Percentiles rank a stretch among this genome's conserved stretches.
Evolutionary conservation across 345 rosid species (phyloP).

Genomic region (Populus deltoides): DNA sequence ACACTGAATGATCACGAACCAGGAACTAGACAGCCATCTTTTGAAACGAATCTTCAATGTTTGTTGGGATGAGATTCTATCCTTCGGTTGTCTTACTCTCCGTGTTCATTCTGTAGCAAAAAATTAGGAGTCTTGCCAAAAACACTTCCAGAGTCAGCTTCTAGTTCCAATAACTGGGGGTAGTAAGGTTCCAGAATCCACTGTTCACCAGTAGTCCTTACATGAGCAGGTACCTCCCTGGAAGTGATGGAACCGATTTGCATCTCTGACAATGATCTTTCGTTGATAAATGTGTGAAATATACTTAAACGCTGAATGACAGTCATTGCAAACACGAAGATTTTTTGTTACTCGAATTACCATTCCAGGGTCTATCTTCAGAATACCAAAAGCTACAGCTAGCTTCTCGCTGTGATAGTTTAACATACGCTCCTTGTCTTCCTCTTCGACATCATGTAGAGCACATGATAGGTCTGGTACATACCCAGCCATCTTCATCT

Average conservation of each 20-base stretch:
- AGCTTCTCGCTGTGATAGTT: constrained; percentile 60
- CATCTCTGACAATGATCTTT: constrained; percentile 43
- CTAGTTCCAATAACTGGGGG: not conserved
- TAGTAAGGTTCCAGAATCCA: not conserved
- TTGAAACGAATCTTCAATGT: not conserved
- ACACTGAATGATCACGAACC: not conserved
- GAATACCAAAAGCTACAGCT: constrained; percentile 50
- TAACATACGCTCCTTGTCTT: constrained; percentile 50
- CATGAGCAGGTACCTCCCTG: constrained; percentile 41
- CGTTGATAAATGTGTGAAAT: constrained; percentile 34
- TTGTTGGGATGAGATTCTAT: not conserved
- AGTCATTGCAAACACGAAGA: constrained; percentile 50
- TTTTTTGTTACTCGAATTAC: constrained; percentile 42
- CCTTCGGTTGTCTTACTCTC: not conserved
- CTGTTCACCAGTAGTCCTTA: constrained; percentile 40
- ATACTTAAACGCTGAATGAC: constrained; percentile 46
- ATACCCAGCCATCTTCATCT: constrained; percentile 48
- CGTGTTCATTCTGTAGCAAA: not conserved
- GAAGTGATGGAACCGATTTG: constrained; percentile 50
- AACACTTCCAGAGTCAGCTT: not conserved
- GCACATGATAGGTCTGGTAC: constrained; percentile 45
- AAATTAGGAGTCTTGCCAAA: not conserved
- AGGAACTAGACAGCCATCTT: not conserved
- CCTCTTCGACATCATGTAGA: constrained; percentile 55
- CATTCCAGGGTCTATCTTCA: constrained; percentile 25